These are phyloP conservation scores for Rhodotorula sp. DNA, from an alignment of 1,284 basidiomycete species.

Conservation along the genomic window DNA sequence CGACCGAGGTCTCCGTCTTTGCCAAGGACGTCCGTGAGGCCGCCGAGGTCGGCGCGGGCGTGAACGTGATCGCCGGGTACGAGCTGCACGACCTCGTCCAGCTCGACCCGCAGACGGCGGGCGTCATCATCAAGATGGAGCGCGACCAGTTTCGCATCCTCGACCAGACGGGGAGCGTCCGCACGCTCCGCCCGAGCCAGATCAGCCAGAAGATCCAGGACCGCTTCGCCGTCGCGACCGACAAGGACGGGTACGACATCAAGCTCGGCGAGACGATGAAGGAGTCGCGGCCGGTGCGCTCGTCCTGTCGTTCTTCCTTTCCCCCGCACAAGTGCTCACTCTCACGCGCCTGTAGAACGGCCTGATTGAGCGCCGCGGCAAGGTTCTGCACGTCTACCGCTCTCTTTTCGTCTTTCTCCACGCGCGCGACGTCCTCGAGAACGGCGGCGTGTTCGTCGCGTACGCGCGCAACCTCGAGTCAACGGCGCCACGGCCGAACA, in stretches of 20 bases:
- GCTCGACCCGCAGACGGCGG: conserved; percentile 92
- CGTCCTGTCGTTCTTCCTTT: neutral
- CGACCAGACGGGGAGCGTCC: conserved; percentile 88
- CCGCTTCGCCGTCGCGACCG: conserved; percentile 80
- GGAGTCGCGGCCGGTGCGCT: conserved; percentile 64
- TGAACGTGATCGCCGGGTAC: conserved; percentile 86
- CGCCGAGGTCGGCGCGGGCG: conserved; percentile 88
- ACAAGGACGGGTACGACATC: conserved; percentile 76
- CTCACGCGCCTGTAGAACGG: neutral
- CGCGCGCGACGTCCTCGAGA: conserved; percentile 86
- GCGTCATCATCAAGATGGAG: conserved; percentile 97
- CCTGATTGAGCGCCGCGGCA: conserved; percentile 77
- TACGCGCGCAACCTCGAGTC: conserved; percentile 74
- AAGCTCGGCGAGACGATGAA: conserved; percentile 88
- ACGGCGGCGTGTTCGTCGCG: conserved; percentile 87
- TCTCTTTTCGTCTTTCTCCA: conserved; percentile 92
- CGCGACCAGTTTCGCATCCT: conserved; percentile 91
- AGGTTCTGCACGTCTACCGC: conserved; percentile 91
- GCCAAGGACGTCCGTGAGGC: conserved; percentile 96
- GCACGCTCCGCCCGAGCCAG: conserved; percentile 89
- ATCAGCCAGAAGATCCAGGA: conserved; percentile 85
- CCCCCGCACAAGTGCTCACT: neutral
- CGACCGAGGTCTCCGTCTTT: conserved; percentile 96
- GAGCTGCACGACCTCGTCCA: conserved; percentile 96
- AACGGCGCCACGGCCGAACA: conserved; percentile 76